Evolutionary conservation across 1,139 yeast species (phyloP).

Genomic region (Pichia cactophila): DNA sequence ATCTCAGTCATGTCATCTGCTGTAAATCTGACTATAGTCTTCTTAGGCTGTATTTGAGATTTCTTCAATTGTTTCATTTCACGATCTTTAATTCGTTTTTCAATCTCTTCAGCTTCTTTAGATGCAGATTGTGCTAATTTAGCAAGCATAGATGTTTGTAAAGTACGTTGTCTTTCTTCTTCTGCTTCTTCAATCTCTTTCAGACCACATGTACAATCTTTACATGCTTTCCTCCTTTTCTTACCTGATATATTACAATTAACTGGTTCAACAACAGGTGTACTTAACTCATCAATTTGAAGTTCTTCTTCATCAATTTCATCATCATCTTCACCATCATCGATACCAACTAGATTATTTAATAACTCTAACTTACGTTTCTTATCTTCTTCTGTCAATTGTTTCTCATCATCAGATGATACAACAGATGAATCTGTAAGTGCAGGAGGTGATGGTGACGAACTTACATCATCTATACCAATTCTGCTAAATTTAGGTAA

Average conservation of each 20-base stretch:
- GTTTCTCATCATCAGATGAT: constrained; percentile 31
- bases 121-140: constrained; percentile 47
- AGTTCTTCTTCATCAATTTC: constrained; percentile 35
- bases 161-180: constrained; percentile 39
- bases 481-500: background rate
- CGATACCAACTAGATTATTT: constrained; percentile 40
- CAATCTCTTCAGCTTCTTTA: constrained; percentile 47
- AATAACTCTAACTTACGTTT: constrained; percentile 33
- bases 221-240: constrained; percentile 80
- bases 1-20: constrained; percentile 73
- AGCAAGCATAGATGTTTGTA: constrained; percentile 41
- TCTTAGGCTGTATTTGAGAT: constrained; percentile 25
- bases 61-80: constrained; percentile 38
- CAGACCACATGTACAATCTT: constrained; percentile 95
- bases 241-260: constrained; percentile 45
- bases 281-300: constrained; percentile 22
- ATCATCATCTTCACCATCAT: constrained; percentile 21
- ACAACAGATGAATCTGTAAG: constrained; percentile 28
- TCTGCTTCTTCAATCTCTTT: constrained; percentile 68
- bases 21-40: constrained; percentile 42
- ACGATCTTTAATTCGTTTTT: constrained; percentile 35
- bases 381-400: constrained; percentile 31
- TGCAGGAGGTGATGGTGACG: constrained; percentile 31
- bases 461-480: background rate
- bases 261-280: constrained; percentile 34